Base-by-base conservation (phyloP, 2,329 filamentous ascomycete genomes). In the Pseudonectria foliicola region DNA sequence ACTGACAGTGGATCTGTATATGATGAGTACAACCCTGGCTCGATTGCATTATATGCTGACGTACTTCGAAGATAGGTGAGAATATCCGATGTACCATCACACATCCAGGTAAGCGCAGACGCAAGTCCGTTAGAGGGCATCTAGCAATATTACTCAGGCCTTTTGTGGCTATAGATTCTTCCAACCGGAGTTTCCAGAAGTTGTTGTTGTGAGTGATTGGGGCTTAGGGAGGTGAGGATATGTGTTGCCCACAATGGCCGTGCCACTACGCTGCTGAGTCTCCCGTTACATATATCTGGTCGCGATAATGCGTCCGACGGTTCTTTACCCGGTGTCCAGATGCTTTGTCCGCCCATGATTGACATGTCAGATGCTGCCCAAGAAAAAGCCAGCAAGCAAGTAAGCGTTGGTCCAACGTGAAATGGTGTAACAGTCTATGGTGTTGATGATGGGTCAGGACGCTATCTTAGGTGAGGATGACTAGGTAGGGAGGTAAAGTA, bases 21-120 rank as follows among this genome's bases (percentile, higher is more conserved):
- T 15, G 34, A 39, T 53, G 18, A 51, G 48, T 29, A 15, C 27
- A 29, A 23, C n/a, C 16, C 14, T 10, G 7, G 16, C 34, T 14
- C 15, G 23, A 15, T 36, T 27, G 11, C 25, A 26, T 16, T 12
- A 26, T 21, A 23, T 10, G 14, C 10, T 31, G 25, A 21, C 43
- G 35, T 37, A 51, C 49, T 48, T 48, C 40, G 38, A 12, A 31
- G 13, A 36, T 40, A 34, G 29, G 39, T 34, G 31, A 44, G 38
- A 13, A 44, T 39, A 31, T 46, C 48, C 15, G 38, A 35, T 25
- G 40, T 34, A 16, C 33, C 38, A 32, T 46, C 39, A 18, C 32
- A 38, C 21, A 34, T 43, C 43, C 41, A 43, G 25, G 30, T 26
- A 25, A 36, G 31, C 31, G 42, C 38, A 29, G 31, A 36, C 16